A percentile compares a stretch with the other conserved stretches of the same genome.
phyloP scores from a whole-genome alignment of 176 grass and related monocot genomes.

The Poa pratensis region DNA sequence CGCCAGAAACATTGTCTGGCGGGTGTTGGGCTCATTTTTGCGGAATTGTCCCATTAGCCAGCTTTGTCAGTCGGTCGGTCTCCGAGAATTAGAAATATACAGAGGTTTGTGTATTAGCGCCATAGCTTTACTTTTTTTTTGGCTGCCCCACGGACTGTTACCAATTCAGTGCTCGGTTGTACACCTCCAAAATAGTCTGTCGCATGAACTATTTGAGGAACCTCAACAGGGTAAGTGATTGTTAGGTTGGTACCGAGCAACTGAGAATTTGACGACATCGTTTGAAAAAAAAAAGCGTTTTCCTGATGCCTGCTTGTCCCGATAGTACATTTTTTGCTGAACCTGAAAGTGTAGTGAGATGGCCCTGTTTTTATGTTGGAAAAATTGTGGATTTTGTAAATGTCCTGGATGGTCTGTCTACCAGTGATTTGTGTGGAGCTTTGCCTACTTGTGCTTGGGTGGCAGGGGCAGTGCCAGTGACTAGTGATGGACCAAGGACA shows the following conservation, averaged over 20 bases:
- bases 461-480: neutral
- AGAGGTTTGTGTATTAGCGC: constrained; percentile 38
- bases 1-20: constrained; percentile 29
- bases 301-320: neutral
- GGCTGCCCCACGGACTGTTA: neutral
- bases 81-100: constrained; percentile 46
- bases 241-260: neutral
- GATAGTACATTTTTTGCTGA: neutral
- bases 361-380: neutral
- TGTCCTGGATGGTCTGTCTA: neutral
- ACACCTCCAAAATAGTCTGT: neutral
- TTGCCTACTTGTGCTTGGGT: neutral
- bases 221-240: neutral
- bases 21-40: constrained; percentile 46
- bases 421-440: neutral
- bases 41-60: constrained; percentile 44
- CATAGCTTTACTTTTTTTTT: constrained; percentile 13
- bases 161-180: neutral
- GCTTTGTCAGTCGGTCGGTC: neutral
- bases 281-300: too few relatives aligned
- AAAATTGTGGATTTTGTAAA: neutral
- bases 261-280: neutral
- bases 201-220: neutral
- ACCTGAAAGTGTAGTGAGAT: neutral
- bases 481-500: neutral